These are phyloP conservation scores for Saccharomyces eubayanus DNA, from an alignment of 805 yeast genomes.

Conservation along the genomic window DNA sequence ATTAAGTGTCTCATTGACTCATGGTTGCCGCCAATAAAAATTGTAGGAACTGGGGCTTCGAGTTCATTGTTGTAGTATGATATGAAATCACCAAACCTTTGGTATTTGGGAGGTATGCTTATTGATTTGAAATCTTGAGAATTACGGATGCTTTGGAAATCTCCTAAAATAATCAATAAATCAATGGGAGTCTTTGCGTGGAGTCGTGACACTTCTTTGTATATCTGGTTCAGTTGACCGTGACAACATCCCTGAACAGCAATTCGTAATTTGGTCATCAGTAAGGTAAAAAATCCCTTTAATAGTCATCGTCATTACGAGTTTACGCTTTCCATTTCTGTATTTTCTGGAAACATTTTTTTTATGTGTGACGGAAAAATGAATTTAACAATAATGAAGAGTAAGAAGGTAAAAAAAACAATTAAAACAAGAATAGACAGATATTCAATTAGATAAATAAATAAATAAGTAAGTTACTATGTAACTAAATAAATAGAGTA, in stretches of 20 bases:
- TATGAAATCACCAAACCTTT: conserved; percentile 68
- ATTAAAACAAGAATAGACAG: conserved; percentile 1
- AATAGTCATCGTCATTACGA: neutral
- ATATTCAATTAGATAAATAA: neutral
- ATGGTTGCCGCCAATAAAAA: conserved; percentile 93
- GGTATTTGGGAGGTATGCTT: conserved; percentile 74
- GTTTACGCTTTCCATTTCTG: neutral
- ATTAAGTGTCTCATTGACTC: conserved; percentile 75
- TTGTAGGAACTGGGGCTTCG: conserved; percentile 65
- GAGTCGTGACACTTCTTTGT: conserved; percentile 30
- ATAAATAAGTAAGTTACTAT: neutral
- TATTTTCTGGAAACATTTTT: neutral
- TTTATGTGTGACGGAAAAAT: neutral
- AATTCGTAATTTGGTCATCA: conserved; percentile 29
- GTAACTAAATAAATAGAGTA: neutral
- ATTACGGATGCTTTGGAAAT: conserved; percentile 74
- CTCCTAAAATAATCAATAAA: conserved; percentile 77
- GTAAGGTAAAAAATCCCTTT: neutral
- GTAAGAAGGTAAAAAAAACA: neutral
- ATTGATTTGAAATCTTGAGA: conserved; percentile 56
- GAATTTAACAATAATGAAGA: neutral
- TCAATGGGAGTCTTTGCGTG: conserved; percentile 35
- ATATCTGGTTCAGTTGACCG: conserved; percentile 62
- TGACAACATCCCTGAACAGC: conserved; percentile 91
- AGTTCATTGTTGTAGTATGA: conserved; percentile 52